phyloP scores from a whole-genome alignment of 2,329 filamentous ascomycete species.

The Tricladium varicosporioides region DNA sequence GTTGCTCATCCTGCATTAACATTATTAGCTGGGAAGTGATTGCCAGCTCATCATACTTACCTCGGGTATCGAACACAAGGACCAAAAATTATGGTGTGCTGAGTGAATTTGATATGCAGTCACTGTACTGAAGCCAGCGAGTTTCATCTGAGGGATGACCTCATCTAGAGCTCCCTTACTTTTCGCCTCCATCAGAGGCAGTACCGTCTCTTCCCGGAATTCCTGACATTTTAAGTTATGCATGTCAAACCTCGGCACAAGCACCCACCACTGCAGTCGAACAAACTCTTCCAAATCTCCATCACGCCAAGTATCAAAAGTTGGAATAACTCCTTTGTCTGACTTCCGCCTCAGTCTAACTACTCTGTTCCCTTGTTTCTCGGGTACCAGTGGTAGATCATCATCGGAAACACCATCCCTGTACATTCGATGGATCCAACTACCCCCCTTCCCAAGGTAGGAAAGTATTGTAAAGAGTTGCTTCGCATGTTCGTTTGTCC shows the following conservation, averaged over 20 bases:
- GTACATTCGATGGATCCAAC: constrained; percentile 11
- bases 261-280: constrained; percentile 22
- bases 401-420: constrained; percentile 14
- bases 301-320: constrained; percentile 13
- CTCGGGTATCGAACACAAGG: background rate
- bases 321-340: background rate
- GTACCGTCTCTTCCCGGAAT: constrained; percentile 5
- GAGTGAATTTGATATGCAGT: constrained; percentile 10
- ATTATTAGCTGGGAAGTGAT: too few species aligned
- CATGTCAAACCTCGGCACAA: constrained; percentile 17
- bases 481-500: background rate
- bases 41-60: background rate
- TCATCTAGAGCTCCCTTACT: background rate
- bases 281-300: constrained; percentile 17
- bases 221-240: too few species aligned
- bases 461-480: constrained; percentile 20
- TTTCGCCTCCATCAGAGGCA: constrained; percentile 11
- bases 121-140: constrained; percentile 11
- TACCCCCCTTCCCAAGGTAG: constrained; percentile 12
- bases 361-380: too few species aligned
- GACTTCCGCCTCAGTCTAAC: too few species aligned
- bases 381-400: constrained; percentile 18
- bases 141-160: too few species aligned
- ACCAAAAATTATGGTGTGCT: constrained; percentile 9
- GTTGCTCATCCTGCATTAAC: background rate